These are phyloP conservation scores for Debaryomyces tyrocola DNA, from an alignment of 805 yeast species.

Conservation along the genomic window DNA sequence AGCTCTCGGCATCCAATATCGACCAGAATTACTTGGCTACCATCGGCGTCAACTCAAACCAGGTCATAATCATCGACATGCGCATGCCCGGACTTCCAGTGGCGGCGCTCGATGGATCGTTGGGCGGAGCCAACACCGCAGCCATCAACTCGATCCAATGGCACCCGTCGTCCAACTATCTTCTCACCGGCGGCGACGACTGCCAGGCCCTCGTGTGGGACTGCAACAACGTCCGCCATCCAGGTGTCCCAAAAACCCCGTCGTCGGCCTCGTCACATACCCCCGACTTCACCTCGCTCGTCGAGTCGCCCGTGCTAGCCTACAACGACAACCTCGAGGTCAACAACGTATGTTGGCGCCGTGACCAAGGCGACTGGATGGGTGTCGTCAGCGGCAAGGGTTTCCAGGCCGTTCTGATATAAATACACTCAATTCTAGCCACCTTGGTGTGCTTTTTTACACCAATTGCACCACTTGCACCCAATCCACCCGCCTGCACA, in stretches of 20 bases:
- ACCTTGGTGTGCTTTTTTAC: too few relatives aligned
- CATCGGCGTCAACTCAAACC: slow-evolving; percentile 66
- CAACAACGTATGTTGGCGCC: slow-evolving; percentile 73
- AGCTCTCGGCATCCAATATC: slow-evolving; percentile 73
- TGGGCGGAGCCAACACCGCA: slow-evolving; percentile 50
- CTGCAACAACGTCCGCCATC: slow-evolving; percentile 31
- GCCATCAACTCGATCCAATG: slow-evolving; percentile 74
- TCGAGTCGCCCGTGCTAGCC: slow-evolving; percentile 44
- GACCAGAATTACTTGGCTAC: slow-evolving; percentile 87
- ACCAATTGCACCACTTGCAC: too few relatives aligned
- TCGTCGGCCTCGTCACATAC: not conserved
- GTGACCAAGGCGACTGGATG: slow-evolving; percentile 72
- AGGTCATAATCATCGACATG: slow-evolving; percentile 73
- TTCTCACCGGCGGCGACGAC: slow-evolving; percentile 69
- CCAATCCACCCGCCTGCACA: too few relatives aligned
- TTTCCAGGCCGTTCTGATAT: slow-evolving; percentile 56
- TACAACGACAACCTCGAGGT: slow-evolving; percentile 69
- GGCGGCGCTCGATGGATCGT: slow-evolving; percentile 58
- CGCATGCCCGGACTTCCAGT: slow-evolving; percentile 86
- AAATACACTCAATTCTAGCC: too few relatives aligned
- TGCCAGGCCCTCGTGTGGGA: slow-evolving; percentile 77
- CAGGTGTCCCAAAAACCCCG: slow-evolving; percentile 1
- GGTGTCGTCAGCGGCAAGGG: slow-evolving; percentile 72
- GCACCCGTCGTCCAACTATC: slow-evolving; percentile 73
- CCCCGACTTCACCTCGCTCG: slow-evolving; percentile 5